phyloP scores from a whole-genome alignment of 1,284 basidiomycete species.

The Melampsora allii-populina region DNA sequence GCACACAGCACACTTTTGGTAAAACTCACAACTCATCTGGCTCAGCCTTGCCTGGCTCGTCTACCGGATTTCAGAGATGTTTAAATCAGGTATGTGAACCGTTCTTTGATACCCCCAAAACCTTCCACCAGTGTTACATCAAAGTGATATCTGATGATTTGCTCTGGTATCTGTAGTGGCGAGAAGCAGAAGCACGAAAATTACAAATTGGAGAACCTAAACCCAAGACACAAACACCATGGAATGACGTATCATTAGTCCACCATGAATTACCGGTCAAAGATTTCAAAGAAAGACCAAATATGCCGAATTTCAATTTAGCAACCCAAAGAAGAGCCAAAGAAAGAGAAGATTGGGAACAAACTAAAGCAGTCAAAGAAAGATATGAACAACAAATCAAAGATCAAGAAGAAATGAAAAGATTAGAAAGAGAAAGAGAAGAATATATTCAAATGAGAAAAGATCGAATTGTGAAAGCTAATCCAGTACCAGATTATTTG shows the following conservation, averaged over 20 bases:
- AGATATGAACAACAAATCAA: constrained; percentile 22
- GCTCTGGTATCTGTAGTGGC: constrained; percentile 3
- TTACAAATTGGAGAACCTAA: not conserved
- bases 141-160: not conserved
- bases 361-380: constrained; percentile 30
- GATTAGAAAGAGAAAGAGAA: constrained; percentile 13
- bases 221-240: constrained; percentile 8
- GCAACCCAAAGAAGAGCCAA: constrained; percentile 36
- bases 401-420: constrained; percentile 21
- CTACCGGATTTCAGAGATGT: constrained; percentile 24
- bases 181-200: constrained; percentile 29
- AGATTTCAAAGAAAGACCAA: constrained; percentile 18
- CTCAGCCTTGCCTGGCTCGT: not conserved
- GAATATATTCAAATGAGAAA: constrained; percentile 27
- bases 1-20: no score
- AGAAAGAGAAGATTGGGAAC: constrained; percentile 36
- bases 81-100: constrained; percentile 29
- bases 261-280: constrained; percentile 41
- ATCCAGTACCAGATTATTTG: constrained; percentile 30
- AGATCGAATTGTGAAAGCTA: constrained; percentile 31
- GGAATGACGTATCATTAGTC: constrained; percentile 39
- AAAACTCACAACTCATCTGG: not conserved
- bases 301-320: constrained; percentile 9
- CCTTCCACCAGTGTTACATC: not conserved
- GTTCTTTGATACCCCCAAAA: not conserved